phyloP scores from a whole-genome alignment of 306 rosid species.

The Leucaena leucocephala region DNA sequence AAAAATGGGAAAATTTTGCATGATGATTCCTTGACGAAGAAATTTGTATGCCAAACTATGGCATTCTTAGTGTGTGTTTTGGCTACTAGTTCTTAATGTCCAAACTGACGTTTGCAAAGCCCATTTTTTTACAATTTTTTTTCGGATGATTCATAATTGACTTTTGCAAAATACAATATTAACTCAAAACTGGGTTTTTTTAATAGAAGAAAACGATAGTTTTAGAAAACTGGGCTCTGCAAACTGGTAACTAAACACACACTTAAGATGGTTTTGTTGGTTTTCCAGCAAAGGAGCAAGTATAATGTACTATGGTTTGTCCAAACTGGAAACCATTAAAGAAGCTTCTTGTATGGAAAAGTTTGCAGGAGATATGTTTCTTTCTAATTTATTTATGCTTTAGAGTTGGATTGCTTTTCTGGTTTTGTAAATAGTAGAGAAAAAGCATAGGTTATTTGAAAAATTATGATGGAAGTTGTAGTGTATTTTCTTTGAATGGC shows the following conservation, averaged over 20 bases:
- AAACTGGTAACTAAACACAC: background rate
- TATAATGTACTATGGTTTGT: background rate
- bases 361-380: background rate
- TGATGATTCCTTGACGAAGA: background rate
- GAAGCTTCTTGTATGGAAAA: background rate
- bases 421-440: background rate
- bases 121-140: background rate
- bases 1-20: background rate
- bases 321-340: background rate
- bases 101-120: background rate
- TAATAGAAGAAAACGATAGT: background rate
- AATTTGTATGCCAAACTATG: background rate
- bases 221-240: background rate
- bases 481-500: conserved; percentile 22
- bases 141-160: background rate
- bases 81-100: background rate
- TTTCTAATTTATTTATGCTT: background rate
- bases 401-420: background rate
- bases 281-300: conserved; percentile 9
- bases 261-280: background rate
- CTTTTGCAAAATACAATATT: background rate
- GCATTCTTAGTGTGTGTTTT: background rate
- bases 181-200: background rate
- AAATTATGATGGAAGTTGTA: conserved; percentile 3
- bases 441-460: background rate